Evolutionary conservation across 1,284 basidiomycete genomes (phyloP).

Genomic region (Thecaphora thlaspeos): DNA sequence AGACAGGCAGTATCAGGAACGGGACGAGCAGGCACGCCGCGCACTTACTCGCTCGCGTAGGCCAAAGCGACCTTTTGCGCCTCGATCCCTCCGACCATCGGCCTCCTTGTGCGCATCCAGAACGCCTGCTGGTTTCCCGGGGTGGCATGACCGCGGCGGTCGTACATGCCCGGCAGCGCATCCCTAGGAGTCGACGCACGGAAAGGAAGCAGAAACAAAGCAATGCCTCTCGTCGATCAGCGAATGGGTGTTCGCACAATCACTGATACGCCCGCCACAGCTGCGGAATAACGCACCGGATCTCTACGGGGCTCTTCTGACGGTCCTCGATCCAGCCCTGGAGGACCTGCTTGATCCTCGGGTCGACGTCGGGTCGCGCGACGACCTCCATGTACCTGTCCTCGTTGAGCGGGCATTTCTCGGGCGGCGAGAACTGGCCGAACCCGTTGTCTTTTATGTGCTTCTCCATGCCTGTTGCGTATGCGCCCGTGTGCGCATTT

Average conservation of each 20-base stretch:
- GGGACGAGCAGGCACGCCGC: too few species aligned
- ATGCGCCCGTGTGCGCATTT: constrained; percentile 27
- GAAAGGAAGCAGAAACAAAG: too few species aligned
- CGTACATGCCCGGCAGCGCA: constrained; percentile 52
- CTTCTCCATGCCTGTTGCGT: constrained; percentile 14
- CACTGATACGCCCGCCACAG: too few species aligned
- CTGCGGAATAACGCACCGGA: constrained; percentile 30
- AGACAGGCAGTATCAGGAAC: too few species aligned
- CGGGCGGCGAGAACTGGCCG: constrained; percentile 29
- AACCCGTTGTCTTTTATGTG: constrained; percentile 22
- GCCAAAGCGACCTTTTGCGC: constrained; percentile 52
- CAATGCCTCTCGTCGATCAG: too few species aligned
- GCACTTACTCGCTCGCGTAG: constrained; percentile 38
- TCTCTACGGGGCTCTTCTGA: constrained; percentile 45
- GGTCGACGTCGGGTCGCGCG: constrained; percentile 9
- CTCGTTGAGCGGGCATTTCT: constrained; percentile 38
- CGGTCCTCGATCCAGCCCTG: constrained; percentile 43
- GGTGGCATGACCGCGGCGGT: constrained; percentile 37
- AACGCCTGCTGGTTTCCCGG: constrained; percentile 51
- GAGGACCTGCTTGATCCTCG: constrained; percentile 22
- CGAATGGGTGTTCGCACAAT: background rate
- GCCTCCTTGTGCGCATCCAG: constrained; percentile 47
- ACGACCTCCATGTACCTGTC: constrained; percentile 37
- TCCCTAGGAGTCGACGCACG: too few species aligned
- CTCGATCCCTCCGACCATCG: constrained; percentile 33